These are phyloP conservation scores for Eremochloa ophiuroides DNA, from an alignment of 176 grass and related monocot genomes.

Conservation along the genomic window DNA sequence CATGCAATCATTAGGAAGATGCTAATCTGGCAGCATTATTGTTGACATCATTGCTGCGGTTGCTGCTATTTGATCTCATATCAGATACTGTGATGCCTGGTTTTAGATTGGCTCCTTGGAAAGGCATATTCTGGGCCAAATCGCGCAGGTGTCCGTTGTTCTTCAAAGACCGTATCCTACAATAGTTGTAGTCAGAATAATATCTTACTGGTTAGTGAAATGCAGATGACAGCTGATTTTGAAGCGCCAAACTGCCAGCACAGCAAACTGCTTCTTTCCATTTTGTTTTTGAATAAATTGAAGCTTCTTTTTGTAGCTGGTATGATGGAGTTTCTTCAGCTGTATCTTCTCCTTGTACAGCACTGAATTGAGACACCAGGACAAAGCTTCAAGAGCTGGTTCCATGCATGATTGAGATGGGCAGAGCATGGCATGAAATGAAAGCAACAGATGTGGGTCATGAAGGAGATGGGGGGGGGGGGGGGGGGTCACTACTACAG, in stretches of 20 bases:
- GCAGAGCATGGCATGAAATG: conserved; percentile 13
- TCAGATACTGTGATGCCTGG: conserved; percentile 21
- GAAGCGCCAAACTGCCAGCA: background rate
- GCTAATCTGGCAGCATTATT: conserved; percentile 22
- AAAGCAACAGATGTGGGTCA: conserved; percentile 8
- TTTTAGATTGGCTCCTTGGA: background rate
- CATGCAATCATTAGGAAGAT: conserved; percentile 42
- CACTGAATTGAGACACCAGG: background rate
- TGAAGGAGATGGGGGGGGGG: conserved; percentile 11
- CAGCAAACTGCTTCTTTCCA: background rate
- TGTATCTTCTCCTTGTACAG: background rate
- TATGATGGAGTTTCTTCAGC: background rate
- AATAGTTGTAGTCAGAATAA: background rate
- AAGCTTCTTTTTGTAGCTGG: background rate
- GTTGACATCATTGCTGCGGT: conserved; percentile 3
- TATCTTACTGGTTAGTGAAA: background rate
- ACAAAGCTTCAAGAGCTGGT: background rate
- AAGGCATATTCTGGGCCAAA: background rate
- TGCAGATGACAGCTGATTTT: background rate
- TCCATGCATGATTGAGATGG: conserved; percentile 13
- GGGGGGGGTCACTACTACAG: background rate
- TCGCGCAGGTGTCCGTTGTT: background rate
- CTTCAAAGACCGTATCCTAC: background rate
- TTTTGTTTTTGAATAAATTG: background rate
- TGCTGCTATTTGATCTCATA: conserved; percentile 8